A percentile compares a stretch with the other conserved stretches of the same genome.
phyloP scores from a whole-genome alignment of 1,284 basidiomycete species.

The Fomes fomentarius region DNA sequence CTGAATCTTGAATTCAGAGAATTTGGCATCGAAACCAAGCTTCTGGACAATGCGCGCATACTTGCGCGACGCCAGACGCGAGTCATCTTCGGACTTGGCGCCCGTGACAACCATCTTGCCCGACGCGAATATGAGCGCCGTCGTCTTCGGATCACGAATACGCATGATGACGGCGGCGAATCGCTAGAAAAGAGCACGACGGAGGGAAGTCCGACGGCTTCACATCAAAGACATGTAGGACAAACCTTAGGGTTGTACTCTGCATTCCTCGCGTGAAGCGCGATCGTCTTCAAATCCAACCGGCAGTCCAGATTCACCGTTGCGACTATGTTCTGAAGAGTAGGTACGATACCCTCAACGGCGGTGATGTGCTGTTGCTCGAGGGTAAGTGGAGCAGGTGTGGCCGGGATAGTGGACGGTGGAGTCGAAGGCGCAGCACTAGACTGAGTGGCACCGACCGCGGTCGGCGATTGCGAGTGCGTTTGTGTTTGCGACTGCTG shows the following conservation, averaged over 20 bases:
- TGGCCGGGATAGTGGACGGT: slow-evolving; percentile 52
- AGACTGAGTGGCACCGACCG: slow-evolving; percentile 28
- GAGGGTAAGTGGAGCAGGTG: slow-evolving; percentile 74
- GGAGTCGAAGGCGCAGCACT: slow-evolving; percentile 50
- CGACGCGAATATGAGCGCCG: slow-evolving; percentile 98
- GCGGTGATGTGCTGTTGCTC: slow-evolving; percentile 92
- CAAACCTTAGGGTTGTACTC: slow-evolving; percentile 99
- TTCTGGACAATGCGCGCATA: slow-evolving; percentile 99
- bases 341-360: slow-evolving; percentile 93
- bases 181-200: slow-evolving; percentile 69
- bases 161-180: slow-evolving; percentile 99
- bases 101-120: slow-evolving; percentile 99
- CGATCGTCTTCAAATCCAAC: slow-evolving; percentile 98
- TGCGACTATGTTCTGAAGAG: slow-evolving; percentile 97
- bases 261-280: slow-evolving; percentile 96
- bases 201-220: slow-evolving; percentile 69
- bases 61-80: slow-evolving; percentile 95
- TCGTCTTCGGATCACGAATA: slow-evolving; percentile 99
- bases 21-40: slow-evolving; percentile 99
- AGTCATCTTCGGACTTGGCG: slow-evolving; percentile 99
- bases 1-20: slow-evolving; percentile 99
- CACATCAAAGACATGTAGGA: slow-evolving; percentile 47
- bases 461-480: slow-evolving; percentile 31
- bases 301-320: slow-evolving; percentile 99
- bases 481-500: slow-evolving; percentile 34